A percentile compares a stretch with the other conserved stretches of the same genome.
phyloP scores from a whole-genome alignment of 352 stramenopile genomes.

The Albugo candida region DNA sequence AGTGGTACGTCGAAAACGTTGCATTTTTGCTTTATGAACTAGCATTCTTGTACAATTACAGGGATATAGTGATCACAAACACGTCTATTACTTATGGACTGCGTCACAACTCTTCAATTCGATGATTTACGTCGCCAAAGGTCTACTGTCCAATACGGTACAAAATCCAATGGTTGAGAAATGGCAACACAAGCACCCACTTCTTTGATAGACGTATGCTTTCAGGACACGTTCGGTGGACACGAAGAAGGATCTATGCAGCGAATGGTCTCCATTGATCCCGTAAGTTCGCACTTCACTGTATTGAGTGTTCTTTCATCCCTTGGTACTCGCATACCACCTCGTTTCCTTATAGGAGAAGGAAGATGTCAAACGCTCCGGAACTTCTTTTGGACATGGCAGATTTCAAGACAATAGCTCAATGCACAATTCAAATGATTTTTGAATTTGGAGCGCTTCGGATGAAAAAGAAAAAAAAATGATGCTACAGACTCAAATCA shows the following conservation, averaged over 20 bases:
- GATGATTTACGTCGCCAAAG: conserved; percentile 47
- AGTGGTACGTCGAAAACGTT: no score
- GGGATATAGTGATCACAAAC: no score
- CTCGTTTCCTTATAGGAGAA: conserved; percentile 23
- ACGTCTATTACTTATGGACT: no score
- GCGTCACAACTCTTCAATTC: conserved; percentile 27
- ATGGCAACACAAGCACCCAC: no score
- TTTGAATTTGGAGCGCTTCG: no score
- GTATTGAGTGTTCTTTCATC: conserved; percentile 17
- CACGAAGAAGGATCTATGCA: conserved; percentile 29
- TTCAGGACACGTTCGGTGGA: conserved; percentile 54
- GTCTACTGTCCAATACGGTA: conserved; percentile 48
- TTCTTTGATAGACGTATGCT: conserved; percentile 49
- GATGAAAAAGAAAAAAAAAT: conserved; percentile 61
- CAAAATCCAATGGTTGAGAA: no score
- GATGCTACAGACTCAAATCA: conserved; percentile 51
- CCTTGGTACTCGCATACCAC: conserved; percentile 49
- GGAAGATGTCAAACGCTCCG: conserved; percentile 67
- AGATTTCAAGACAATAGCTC: no score
- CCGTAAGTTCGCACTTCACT: conserved; percentile 65
- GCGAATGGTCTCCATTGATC: conserved; percentile 51
- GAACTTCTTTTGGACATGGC: conserved; percentile 71
- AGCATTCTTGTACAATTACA: no score
- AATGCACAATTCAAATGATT: no score
- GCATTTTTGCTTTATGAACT: no score